Conservation (phyloP, 2,329 filamentous ascomycete genomes). For the Paracamarosporium sp. region DNA sequence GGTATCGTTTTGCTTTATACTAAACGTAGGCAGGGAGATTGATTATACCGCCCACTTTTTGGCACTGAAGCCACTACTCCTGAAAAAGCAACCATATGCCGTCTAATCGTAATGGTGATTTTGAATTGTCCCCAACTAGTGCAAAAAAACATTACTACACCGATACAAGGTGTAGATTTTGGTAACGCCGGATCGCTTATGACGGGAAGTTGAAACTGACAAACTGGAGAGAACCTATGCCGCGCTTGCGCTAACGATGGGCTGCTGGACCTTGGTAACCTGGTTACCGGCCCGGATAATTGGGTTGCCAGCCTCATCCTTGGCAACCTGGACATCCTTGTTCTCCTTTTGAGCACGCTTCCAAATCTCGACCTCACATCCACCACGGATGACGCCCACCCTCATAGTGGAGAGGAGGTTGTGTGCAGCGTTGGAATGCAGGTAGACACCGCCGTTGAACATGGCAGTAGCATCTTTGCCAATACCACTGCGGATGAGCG, state of each 20-base stretch:
- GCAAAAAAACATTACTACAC: slow-evolving; percentile 35
- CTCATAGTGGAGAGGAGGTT: slow-evolving; percentile 53
- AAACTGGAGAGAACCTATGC: slow-evolving; percentile 59
- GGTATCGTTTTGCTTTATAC: slow-evolving; percentile 27
- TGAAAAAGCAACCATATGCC: slow-evolving; percentile 34
- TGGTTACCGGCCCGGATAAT: slow-evolving; percentile 87
- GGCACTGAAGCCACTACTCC: slow-evolving; percentile 23
- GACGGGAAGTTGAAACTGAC: slow-evolving; percentile 7
- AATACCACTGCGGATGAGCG: slow-evolving; percentile 50
- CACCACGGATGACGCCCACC: slow-evolving; percentile 51
- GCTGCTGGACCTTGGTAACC: slow-evolving; percentile 81
- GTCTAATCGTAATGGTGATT: slow-evolving; percentile 35
- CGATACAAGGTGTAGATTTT: slow-evolving; percentile 23
- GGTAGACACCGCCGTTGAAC: slow-evolving; percentile 54
- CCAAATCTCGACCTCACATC: slow-evolving; percentile 54
- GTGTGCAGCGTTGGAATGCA: slow-evolving; percentile 51
- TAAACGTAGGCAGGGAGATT: slow-evolving; percentile 17
- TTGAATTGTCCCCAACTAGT: slow-evolving; percentile 33
- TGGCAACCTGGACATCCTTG: slow-evolving; percentile 81
- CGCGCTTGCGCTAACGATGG: slow-evolving; percentile 82
- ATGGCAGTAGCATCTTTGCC: slow-evolving; percentile 53
- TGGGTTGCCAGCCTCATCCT: slow-evolving; percentile 79
- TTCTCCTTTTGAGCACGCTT: slow-evolving; percentile 51
- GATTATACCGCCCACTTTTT: slow-evolving; percentile 15
- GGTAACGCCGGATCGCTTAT: slow-evolving; percentile 43